phyloP scores from a whole-genome alignment of 371 early-diverging fungal genomes.

The Lichtheimia hyalospora region DNA sequence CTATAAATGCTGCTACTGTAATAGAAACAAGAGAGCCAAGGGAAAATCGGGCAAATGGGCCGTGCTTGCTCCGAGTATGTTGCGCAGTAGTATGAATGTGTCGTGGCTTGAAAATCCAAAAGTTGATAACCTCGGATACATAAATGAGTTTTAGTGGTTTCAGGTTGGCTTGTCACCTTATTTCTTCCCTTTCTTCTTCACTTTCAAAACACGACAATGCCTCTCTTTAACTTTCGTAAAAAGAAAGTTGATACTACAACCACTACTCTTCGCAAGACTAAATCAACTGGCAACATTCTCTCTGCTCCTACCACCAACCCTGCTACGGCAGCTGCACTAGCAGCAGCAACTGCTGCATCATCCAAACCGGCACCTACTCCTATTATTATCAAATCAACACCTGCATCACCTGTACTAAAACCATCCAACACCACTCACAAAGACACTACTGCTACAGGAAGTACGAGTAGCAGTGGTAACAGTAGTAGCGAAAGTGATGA shows the following conservation, averaged over 20 bases:
- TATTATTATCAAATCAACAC: neutral
- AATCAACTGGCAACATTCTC: conserved; percentile 16
- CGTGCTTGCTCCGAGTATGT: too few relatives aligned
- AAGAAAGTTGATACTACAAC: conserved; percentile 3
- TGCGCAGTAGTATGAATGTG: too few relatives aligned
- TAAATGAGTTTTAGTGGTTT: too few relatives aligned
- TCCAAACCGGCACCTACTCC: neutral
- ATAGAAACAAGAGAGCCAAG: too few relatives aligned
- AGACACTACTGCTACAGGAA: neutral
- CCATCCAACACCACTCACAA: neutral
- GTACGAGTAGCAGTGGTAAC: too few relatives aligned
- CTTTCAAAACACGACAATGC: conserved; percentile 4
- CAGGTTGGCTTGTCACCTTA: neutral
- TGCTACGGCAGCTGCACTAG: neutral
- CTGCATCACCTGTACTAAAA: neutral
- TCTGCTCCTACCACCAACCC: neutral
- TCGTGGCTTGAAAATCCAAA: too few relatives aligned
- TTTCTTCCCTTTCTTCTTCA: neutral
- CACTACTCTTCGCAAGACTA: conserved; percentile 13
- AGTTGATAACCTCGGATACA: too few relatives aligned
- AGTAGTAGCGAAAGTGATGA: conserved; percentile 2
- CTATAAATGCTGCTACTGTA: too few relatives aligned
- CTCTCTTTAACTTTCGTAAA: conserved; percentile 16
- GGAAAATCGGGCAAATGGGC: too few relatives aligned
- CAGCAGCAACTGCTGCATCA: neutral